phyloP scores from a whole-genome alignment of 2,329 filamentous ascomycete species.

The Nemania serpens region DNA sequence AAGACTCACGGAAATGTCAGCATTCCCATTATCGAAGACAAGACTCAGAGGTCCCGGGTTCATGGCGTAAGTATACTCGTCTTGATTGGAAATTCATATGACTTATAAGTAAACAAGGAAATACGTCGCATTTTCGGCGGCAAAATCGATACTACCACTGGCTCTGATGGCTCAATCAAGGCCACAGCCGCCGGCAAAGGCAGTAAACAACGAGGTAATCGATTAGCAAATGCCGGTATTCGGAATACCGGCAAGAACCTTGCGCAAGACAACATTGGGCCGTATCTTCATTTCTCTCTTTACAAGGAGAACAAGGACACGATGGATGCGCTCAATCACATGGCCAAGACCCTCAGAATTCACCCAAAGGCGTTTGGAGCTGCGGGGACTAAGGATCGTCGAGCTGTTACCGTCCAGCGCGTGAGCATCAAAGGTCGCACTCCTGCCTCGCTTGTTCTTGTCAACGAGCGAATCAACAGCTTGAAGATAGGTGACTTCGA shows the following conservation, averaged over 20 bases:
- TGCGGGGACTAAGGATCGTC: conserved; percentile 88
- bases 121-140: conserved; percentile 81
- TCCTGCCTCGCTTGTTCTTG: conserved; percentile 63
- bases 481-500: conserved; percentile 79
- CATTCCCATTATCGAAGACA: conserved; percentile 38
- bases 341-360: conserved; percentile 74
- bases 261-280: conserved; percentile 54
- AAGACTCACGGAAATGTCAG: conserved; percentile 32
- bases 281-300: conserved; percentile 86
- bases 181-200: conserved; percentile 50
- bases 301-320: conserved; percentile 98
- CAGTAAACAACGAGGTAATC: conserved; percentile 38
- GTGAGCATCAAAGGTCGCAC: conserved; percentile 65
- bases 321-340: conserved; percentile 83
- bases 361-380: conserved; percentile 74
- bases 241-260: conserved; percentile 34
- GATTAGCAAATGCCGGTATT: conserved; percentile 31
- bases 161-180: conserved; percentile 61
- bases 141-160: conserved; percentile 75
- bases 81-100: conserved; percentile 1
- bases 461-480: conserved; percentile 67
- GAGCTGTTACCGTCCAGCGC: conserved; percentile 83
- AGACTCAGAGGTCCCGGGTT: conserved; percentile 41
- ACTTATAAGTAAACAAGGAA: conserved; percentile 45
- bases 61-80: conserved; percentile 49